A percentile compares a stretch with the other conserved stretches of the same genome.
phyloP scores from a whole-genome alignment of 805 yeast species.

The Metschnikowia matae region DNA sequence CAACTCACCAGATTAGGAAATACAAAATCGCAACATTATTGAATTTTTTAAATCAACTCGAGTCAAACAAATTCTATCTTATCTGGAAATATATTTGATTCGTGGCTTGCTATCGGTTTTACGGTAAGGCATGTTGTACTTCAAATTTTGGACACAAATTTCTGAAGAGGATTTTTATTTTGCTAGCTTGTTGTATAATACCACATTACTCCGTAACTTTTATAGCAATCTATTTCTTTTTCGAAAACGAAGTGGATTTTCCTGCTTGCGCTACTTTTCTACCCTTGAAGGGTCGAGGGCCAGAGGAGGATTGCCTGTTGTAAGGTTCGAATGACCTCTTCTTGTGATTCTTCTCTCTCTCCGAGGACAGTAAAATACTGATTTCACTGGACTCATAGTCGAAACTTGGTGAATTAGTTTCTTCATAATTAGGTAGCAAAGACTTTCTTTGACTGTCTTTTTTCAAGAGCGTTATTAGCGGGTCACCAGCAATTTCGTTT shows the following conservation, averaged over 20 bases:
- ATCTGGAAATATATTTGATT: too few species aligned
- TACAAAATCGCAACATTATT: too few species aligned
- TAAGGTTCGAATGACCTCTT: slow-evolving; percentile 60
- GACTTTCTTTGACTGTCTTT: slow-evolving; percentile 5
- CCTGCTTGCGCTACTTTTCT: slow-evolving; percentile 32
- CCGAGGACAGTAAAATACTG: slow-evolving; percentile 14
- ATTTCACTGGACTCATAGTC: slow-evolving; percentile 10
- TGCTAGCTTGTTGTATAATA: not conserved
- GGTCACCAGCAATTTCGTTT: not conserved
- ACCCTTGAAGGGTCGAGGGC: slow-evolving; percentile 53
- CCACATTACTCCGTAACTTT: not conserved
- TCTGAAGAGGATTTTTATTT: too few species aligned
- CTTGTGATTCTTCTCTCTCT: slow-evolving; percentile 25
- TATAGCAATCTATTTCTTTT: slow-evolving; percentile 6
- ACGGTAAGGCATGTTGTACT: too few species aligned
- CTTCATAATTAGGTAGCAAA: not conserved
- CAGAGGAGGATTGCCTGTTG: slow-evolving; percentile 39
- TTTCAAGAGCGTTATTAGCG: not conserved
- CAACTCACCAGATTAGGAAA: too few species aligned
- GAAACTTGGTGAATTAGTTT: not conserved
- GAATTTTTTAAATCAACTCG: too few species aligned
- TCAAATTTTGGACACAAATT: too few species aligned
- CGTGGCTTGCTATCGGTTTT: too few species aligned
- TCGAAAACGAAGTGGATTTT: slow-evolving; percentile 34
- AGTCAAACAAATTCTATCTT: too few species aligned